Conservation (phyloP, 345 rosid genomes). For the Viola odorata region DNA sequence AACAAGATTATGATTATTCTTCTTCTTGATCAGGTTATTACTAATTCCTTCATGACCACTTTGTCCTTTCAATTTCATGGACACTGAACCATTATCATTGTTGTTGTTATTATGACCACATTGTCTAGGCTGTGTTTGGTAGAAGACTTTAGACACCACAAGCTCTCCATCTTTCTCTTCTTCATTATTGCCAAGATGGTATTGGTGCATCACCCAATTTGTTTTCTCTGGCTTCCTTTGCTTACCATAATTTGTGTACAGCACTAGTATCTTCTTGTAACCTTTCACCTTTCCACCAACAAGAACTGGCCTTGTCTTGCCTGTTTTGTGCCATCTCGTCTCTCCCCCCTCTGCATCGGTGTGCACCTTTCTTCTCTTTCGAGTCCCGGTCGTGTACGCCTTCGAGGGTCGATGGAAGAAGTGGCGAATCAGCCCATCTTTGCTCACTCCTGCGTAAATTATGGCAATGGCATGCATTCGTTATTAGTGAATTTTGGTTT, state of each 20-base stretch:
- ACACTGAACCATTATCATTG: conserved; percentile 16
- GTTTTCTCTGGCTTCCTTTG: conserved; percentile 93
- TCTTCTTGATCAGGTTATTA: too few species aligned
- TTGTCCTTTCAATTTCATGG: conserved; percentile 34
- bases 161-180: conserved; percentile 97
- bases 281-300: conserved; percentile 58
- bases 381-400: conserved; percentile 94
- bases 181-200: conserved; percentile 81
- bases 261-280: conserved; percentile 88
- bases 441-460: conserved; percentile 56
- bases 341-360: conserved; percentile 53
- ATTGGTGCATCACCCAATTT: conserved; percentile 98
- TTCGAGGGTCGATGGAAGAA: conserved; percentile 98
- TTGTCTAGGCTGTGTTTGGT: conserved; percentile 61
- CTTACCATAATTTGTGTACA: conserved; percentile 94
- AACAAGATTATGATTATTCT: conserved; percentile 16
- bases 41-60: background rate
- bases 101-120: conserved; percentile 30
- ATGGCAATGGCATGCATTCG: too few species aligned
- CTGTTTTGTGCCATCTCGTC: conserved; percentile 46
- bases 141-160: conserved; percentile 89
- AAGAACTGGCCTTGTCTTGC: conserved; percentile 82
- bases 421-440: conserved; percentile 87
- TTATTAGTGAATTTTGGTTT: too few species aligned
- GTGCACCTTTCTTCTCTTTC: conserved; percentile 89